phyloP scores from a whole-genome alignment of 192 early-diverging fungal genomes.

The Backusella australiensis region DNA sequence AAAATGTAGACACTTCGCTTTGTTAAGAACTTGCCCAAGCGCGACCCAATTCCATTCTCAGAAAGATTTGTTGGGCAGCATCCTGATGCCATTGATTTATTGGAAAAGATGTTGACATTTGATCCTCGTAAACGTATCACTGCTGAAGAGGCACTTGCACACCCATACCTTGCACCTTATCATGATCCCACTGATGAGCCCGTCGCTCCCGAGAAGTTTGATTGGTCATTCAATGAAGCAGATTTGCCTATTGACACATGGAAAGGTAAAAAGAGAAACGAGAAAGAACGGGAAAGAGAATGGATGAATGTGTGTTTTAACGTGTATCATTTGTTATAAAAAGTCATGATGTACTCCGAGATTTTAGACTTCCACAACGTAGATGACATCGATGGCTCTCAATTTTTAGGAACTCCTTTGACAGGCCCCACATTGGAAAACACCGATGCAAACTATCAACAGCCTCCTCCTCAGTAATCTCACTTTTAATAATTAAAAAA shows the following conservation, averaged over 20 bases:
- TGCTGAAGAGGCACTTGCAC: constrained; percentile 81
- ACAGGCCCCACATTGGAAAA: constrained; percentile 29
- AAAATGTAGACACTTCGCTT: constrained; percentile 74
- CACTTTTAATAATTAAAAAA: not conserved
- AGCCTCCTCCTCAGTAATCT: not conserved
- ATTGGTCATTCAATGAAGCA: constrained; percentile 95
- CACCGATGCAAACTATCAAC: not conserved
- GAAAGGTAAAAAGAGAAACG: constrained; percentile 47
- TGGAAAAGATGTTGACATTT: constrained; percentile 91
- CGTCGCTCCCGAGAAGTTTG: constrained; percentile 72
- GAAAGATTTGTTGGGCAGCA: constrained; percentile 82
- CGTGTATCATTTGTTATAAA: not conserved
- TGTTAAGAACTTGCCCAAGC: constrained; percentile 82
- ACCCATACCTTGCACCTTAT: constrained; percentile 88
- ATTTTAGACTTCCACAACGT: constrained; percentile 73
- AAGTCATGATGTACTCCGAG: constrained; percentile 84
- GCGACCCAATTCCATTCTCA: constrained; percentile 78
- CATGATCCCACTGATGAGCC: constrained; percentile 93
- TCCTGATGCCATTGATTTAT: constrained; percentile 76
- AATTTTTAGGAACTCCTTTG: constrained; percentile 39
- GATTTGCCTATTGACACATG: constrained; percentile 85
- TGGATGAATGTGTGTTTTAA: not conserved
- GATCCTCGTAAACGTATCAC: constrained; percentile 90
- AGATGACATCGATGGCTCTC: constrained; percentile 42
- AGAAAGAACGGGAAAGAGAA: not conserved